Conservation (phyloP, 371 early-diverging fungal genomes). For the Mucor saturninus region DNA sequence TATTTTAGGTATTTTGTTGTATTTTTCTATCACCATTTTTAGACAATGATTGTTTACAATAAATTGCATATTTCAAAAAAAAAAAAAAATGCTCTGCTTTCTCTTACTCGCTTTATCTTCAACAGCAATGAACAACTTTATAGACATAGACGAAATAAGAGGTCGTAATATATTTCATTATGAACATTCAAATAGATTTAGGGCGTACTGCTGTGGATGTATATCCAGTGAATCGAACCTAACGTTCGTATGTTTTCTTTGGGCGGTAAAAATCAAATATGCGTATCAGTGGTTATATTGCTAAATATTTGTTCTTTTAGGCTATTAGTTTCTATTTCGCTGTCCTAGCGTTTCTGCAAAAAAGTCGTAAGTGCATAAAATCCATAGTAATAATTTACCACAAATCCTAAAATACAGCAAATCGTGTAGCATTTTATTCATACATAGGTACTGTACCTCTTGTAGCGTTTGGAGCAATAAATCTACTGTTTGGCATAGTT, state of each 20-base stretch:
- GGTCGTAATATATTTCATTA: constrained; percentile 10
- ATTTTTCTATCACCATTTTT: constrained; percentile 17
- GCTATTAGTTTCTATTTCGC: constrained; percentile 41
- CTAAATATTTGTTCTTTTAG: constrained; percentile 6
- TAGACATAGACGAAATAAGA: constrained; percentile 1
- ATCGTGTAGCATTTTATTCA: constrained; percentile 37
- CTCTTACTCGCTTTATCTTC: background rate
- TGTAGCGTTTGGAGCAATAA: constrained; percentile 36
- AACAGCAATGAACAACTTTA: background rate
- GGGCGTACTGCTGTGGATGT: constrained; percentile 37
- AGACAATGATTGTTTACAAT: constrained; percentile 16
- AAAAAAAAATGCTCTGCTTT: background rate
- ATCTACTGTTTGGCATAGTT: constrained; percentile 35
- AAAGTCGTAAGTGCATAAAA: constrained; percentile 30
- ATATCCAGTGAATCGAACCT: constrained; percentile 26
- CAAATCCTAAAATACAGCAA: too few relatives aligned
- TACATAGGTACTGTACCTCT: constrained; percentile 24
- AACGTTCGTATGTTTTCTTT: constrained; percentile 28
- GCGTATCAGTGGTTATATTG: too few relatives aligned
- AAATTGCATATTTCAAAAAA: constrained; percentile 7
- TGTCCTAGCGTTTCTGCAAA: constrained; percentile 31
- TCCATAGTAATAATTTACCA: too few relatives aligned
- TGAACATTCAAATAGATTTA: constrained; percentile 8
- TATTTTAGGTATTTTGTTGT: constrained; percentile 19
- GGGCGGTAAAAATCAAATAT: constrained; percentile 31